Conservation (phyloP, 805 yeast genomes). For the Schwanniomyces sp. region DNA sequence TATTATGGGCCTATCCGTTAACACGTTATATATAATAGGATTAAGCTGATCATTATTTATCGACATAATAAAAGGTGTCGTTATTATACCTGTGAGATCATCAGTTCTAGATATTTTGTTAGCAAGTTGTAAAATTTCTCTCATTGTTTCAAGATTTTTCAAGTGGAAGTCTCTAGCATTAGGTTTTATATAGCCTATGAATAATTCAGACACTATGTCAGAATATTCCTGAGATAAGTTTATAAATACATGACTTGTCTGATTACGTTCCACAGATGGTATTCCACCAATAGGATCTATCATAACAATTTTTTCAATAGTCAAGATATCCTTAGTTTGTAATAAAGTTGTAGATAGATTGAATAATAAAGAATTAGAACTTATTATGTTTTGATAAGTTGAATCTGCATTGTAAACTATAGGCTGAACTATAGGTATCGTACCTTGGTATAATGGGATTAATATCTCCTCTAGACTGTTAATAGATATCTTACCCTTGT, state of each 20-base stretch:
- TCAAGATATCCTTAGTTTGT: constrained; percentile 30
- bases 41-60: constrained; percentile 54
- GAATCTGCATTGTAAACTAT: constrained; percentile 38
- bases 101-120: constrained; percentile 41
- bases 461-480: constrained; percentile 30
- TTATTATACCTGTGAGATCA: constrained; percentile 76
- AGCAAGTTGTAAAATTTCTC: constrained; percentile 48
- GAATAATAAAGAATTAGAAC: constrained; percentile 22
- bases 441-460: constrained; percentile 42
- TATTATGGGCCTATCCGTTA: constrained; percentile 88
- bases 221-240: constrained; percentile 81
- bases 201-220: constrained; percentile 62
- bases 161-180: constrained; percentile 53
- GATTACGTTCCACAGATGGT: constrained; percentile 79
- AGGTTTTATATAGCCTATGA: constrained; percentile 54
- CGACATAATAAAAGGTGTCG: constrained; percentile 78
- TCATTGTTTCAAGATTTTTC: constrained; percentile 67
- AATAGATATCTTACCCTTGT: constrained; percentile 11
- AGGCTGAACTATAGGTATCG: constrained; percentile 70
- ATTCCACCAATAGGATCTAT: constrained; percentile 87
- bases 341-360: constrained; percentile 24
- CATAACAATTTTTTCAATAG: constrained; percentile 78
- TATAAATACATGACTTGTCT: constrained; percentile 82
- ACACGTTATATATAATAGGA: constrained; percentile 84
- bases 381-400: constrained; percentile 24